Evolutionary conservation across 2,329 filamentous ascomycete species (phyloP), one percentile per base, ranked within the genome.

Genomic region (Sporothrix variecibatus): DNA sequence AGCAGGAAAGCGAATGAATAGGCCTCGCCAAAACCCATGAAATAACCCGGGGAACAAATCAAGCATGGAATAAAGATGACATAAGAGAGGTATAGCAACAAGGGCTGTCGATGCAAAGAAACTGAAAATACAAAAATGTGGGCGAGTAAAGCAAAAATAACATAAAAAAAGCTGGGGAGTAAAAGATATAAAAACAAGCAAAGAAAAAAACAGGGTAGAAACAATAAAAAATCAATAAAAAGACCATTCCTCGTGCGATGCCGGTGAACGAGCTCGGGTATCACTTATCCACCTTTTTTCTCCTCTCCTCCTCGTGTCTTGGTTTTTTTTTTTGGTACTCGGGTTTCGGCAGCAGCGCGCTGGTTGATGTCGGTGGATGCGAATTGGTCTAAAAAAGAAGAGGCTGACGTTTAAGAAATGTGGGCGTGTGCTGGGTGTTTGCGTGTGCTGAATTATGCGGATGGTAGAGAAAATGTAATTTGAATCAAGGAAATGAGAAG

Each of bases 241-340:
- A 72, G 67, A 73, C 73, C 72, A 73, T 74, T 75, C 67, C 73
- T 77, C 72, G 73, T 75, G 73, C 70, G 67, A 23, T 71, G 72
- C 73, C 74, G 71, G 73, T 72, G 40, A 76, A 74, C 76, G 74
- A 75, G 72, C 73, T 75, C 38, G 76, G 76, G 76, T 77, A 77
- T 77, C 76, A 75, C 75, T 72, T 62, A 72, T 72, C 72, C 74
- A 53, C 73, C 74, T 68, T 74, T 74, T 72, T 76, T 73, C 67
- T 64, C 58, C 73, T 38, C 71, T 40, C 43, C 71, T 40, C 43
- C 23, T 38, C 20, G 23, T 20, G 17, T 56, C 5, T 28, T 28
- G 26, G 17, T 20, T 49, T 26, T 34, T 26, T 43, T 49, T 58
- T 71, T 51, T 62, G 31, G 43, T 74, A 46, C 43, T 62, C 58